Conservation (phyloP, 2,329 filamentous ascomycete species). For the Plenodomus biglobosus region DNA sequence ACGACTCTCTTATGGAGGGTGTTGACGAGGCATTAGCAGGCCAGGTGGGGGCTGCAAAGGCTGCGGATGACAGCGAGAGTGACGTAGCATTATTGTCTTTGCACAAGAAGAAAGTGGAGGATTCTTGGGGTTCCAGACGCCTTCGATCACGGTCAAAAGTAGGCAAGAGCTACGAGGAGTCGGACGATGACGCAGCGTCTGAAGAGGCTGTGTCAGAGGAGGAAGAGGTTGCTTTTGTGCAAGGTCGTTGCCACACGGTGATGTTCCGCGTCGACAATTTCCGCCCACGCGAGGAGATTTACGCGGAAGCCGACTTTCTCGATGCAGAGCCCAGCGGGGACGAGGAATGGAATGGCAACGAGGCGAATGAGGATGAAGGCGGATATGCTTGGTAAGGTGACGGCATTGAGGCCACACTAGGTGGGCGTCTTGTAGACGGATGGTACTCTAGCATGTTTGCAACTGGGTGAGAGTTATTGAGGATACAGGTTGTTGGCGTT, state of each 20-base stretch:
- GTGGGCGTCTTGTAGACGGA: constrained; percentile 1
- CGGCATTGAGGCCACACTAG: neutral
- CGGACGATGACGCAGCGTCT: constrained; percentile 30
- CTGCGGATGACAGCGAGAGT: constrained; percentile 25
- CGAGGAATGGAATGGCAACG: constrained; percentile 61
- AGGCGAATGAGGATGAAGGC: constrained; percentile 49
- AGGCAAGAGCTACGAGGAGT: constrained; percentile 34
- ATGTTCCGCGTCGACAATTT: constrained; percentile 75
- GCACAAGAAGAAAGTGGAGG: constrained; percentile 21
- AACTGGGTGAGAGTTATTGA: neutral
- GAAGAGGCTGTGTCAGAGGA: constrained; percentile 14
- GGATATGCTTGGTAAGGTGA: constrained; percentile 32
- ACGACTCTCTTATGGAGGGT: constrained; percentile 31
- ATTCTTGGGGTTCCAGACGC: constrained; percentile 35
- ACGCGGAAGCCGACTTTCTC: constrained; percentile 71
- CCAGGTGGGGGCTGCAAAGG: constrained; percentile 1
- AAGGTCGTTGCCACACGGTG: constrained; percentile 71
- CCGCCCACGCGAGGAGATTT: constrained; percentile 68
- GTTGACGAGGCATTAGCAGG: constrained; percentile 9
- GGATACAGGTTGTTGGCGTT: neutral
- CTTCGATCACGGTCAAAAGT: constrained; percentile 34
- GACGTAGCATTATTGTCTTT: constrained; percentile 28
- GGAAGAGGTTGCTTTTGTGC: constrained; percentile 50
- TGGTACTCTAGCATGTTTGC: neutral
- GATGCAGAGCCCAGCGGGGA: constrained; percentile 61